Evolutionary conservation across 345 rosid species (phyloP).

Genomic region (Cardamine resedifolia): DNA sequence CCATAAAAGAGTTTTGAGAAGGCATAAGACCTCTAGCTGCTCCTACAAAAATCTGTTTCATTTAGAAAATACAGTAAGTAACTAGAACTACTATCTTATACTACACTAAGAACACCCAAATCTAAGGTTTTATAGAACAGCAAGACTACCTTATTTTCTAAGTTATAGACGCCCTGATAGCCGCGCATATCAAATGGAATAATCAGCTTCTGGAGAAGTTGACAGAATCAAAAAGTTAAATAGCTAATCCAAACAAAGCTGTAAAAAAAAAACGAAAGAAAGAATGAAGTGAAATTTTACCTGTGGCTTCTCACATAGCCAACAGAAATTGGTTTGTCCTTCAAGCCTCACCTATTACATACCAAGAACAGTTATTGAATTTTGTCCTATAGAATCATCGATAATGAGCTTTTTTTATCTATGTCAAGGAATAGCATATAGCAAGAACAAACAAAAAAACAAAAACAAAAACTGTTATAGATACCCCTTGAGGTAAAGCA

Average conservation of each 20-base stretch:
- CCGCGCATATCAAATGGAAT: slow-evolving; percentile 98
- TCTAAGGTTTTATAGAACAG: not conserved
- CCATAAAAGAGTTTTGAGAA: slow-evolving; percentile 51
- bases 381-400: not conserved
- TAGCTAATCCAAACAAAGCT: not conserved
- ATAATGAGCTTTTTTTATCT: not conserved
- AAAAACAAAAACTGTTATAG: slow-evolving; percentile 1
- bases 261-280: not conserved
- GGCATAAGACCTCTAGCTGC: slow-evolving; percentile 78
- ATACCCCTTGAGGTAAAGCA: slow-evolving; percentile 59
- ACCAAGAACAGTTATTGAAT: not conserved
- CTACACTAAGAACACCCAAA: not conserved
- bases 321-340: slow-evolving; percentile 82
- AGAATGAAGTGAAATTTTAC: slow-evolving; percentile 38
- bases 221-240: not conserved
- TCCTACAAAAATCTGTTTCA: slow-evolving; percentile 60
- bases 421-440: not conserved
- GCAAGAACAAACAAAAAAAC: no score
- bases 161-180: slow-evolving; percentile 78
- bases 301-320: slow-evolving; percentile 94
- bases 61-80: not conserved
- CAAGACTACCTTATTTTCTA: slow-evolving; percentile 77
- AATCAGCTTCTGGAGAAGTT: slow-evolving; percentile 55
- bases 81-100: not conserved
- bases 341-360: slow-evolving; percentile 75